Percentiles rank a stretch among this genome's conserved stretches.
phyloP scores from a whole-genome alignment of 495 filamentous ascomycete genomes.

The Neurospora pannonica region DNA sequence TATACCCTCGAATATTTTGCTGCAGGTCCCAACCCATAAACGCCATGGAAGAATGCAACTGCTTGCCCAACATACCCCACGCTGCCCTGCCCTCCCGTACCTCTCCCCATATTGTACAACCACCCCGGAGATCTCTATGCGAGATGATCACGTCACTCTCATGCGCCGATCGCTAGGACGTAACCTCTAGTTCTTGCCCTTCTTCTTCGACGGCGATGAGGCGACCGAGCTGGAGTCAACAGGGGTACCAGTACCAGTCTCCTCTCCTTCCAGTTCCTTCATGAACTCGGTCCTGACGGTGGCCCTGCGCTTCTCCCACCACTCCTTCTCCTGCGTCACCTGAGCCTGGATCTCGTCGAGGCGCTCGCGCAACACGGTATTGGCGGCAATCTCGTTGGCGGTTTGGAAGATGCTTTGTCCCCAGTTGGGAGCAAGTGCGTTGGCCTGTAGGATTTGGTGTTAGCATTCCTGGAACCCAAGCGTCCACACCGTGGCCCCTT shows the following conservation, averaged over 20 bases:
- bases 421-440: conserved; percentile 78
- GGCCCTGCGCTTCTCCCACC: conserved; percentile 79
- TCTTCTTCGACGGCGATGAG: conserved; percentile 47
- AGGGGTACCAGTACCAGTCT: background rate
- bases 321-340: conserved; percentile 61
- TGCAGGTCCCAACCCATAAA: conserved; percentile 15
- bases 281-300: conserved; percentile 67
- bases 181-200: conserved; percentile 59
- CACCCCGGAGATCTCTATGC: background rate
- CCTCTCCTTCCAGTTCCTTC: conserved; percentile 67
- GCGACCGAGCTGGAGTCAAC: background rate
- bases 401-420: conserved; percentile 92
- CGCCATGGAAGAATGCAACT: conserved; percentile 22
- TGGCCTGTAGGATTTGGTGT: conserved; percentile 46
- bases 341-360: conserved; percentile 71
- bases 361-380: conserved; percentile 61
- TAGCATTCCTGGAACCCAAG: conserved; percentile 4
- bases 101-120: conserved; percentile 13
- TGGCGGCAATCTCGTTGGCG: conserved; percentile 72
- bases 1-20: conserved; percentile 1
- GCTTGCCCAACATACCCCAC: background rate
- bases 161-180: background rate
- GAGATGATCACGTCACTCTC: background rate
- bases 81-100: background rate
- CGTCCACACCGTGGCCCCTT: background rate